Base-by-base conservation (phyloP, 108 stramenopile genomes). In the Fragilaria radians region DNA sequence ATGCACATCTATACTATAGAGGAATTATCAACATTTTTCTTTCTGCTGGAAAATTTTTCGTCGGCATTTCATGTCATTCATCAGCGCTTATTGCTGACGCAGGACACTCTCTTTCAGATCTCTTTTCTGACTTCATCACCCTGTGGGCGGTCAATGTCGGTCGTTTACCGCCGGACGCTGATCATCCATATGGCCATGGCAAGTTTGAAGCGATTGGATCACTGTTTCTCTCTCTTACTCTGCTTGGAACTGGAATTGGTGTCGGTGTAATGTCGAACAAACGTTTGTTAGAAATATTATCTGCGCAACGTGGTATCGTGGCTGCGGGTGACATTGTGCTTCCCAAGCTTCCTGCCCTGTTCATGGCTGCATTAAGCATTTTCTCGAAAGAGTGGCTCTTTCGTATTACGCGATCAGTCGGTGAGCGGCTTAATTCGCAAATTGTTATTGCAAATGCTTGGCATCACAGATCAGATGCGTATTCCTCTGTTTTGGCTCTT, bases 111-210 rank as follows among this genome's bases (percentile, higher is more conserved):
- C 54, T 95, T 25, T 78, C 75, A 29, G 97, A 98, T 73, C 66
- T 98, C 31, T 72, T 95, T 34, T 77, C 74, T 29, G 97, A 98
- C 65, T 90, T 95, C 55, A 88, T 98, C 18, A 97, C 97, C 14
- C 61, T 98, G 14, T 93, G 88, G 81, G 91, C 91, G 11, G 86
- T 96, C 14, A 82, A 85, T 49, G 61, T 93, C 23, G 91, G 76
- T 5, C 74, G 91, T 3, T 61, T 93, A n/a, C 91, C 91, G 19
- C 83, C 91, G 14, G 88, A 89, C 63, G 88, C 86, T 46, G 88
- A 89, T 77, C 97, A 97, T 65, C 97, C 95, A 0, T 97, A 95
- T 62, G 97, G 97, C 7, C 96, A 98, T 66, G 96, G 90, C n/a
- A 93, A 95, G 65, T 96, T 93, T 68, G 95, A 95, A 69, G 84